Conservation (phyloP, 2,329 filamentous ascomycete species). For the Botrytis squamosa region DNA sequence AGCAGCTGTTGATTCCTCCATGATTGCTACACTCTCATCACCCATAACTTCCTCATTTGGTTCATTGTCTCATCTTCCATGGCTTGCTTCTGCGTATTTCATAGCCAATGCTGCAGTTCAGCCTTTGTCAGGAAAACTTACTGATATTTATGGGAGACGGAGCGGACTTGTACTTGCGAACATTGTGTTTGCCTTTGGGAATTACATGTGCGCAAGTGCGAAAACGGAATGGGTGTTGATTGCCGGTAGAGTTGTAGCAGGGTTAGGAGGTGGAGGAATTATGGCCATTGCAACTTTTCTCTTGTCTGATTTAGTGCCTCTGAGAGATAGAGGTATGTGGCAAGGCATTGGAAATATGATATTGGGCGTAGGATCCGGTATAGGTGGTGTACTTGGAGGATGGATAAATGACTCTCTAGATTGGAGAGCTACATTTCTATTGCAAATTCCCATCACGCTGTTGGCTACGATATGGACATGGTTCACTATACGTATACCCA, state of each 20-base stretch:
- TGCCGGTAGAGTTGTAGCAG: slow-evolving; percentile 53
- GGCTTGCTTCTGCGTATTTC: slow-evolving; percentile 62
- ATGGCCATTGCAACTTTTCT: slow-evolving; percentile 43
- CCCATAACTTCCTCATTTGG: slow-evolving; percentile 20
- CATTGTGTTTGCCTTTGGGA: slow-evolving; percentile 62
- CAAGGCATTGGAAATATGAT: slow-evolving; percentile 73
- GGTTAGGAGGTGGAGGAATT: slow-evolving; percentile 70
- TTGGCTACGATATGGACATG: slow-evolving; percentile 7
- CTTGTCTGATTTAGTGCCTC: slow-evolving; percentile 15
- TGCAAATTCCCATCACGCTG: slow-evolving; percentile 18
- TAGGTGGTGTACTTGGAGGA: slow-evolving; percentile 69
- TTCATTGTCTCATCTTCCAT: slow-evolving; percentile 55
- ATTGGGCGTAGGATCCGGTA: slow-evolving; percentile 66
- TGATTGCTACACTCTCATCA: slow-evolving; percentile 19
- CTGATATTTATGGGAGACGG: slow-evolving; percentile 70
- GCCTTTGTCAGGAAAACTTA: slow-evolving; percentile 69
- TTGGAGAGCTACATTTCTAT: slow-evolving; percentile 52
- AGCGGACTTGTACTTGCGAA: slow-evolving; percentile 64
- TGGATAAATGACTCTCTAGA: slow-evolving; percentile 68
- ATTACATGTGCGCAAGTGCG: slow-evolving; percentile 61
- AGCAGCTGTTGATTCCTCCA: slow-evolving; percentile 18
- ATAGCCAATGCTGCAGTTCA: slow-evolving; percentile 74
- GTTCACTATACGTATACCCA: slow-evolving; percentile 14
- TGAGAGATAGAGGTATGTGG: slow-evolving; percentile 46
- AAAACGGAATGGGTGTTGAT: slow-evolving; percentile 64